These are phyloP conservation scores for Austroboletus novae-zelandiae DNA, from an alignment of 1,284 basidiomycete species.

Conservation along the genomic window DNA sequence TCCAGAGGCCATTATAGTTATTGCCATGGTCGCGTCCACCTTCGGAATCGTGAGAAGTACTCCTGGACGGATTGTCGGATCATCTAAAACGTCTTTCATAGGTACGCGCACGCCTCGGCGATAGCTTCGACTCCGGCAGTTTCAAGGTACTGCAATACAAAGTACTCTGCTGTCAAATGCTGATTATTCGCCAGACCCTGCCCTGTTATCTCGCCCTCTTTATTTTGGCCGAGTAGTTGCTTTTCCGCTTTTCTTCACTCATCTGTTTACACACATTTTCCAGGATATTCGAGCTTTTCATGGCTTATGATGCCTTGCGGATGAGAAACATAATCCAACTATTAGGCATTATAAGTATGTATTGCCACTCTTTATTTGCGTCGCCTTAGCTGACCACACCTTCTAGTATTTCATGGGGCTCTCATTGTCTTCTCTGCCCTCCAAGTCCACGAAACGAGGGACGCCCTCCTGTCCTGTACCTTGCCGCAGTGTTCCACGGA, in stretches of 20 bases:
- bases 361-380: constrained; percentile 20
- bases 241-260: not conserved
- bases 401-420: constrained; percentile 68
- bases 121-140: constrained; percentile 35
- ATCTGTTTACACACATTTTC: not conserved
- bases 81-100: constrained; percentile 24
- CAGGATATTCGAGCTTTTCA: constrained; percentile 69
- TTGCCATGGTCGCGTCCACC: constrained; percentile 53
- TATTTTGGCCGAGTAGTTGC: constrained; percentile 69
- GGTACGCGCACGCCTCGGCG: constrained; percentile 52
- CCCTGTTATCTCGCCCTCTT: constrained; percentile 82
- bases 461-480: constrained; percentile 47
- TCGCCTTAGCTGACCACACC: constrained; percentile 13
- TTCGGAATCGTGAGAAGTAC: constrained; percentile 44
- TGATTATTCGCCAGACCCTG: constrained; percentile 53
- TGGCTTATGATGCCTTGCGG: constrained; percentile 73
- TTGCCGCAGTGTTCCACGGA: constrained; percentile 20
- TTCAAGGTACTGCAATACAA: constrained; percentile 49
- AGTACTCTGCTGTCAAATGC: constrained; percentile 3
- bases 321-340: constrained; percentile 76
- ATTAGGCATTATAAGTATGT: constrained; percentile 61
- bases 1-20: constrained; percentile 50
- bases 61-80: not conserved
- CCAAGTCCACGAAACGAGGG: constrained; percentile 68
- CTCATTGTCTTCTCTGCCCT: constrained; percentile 70